Evolutionary conservation across 2,329 filamentous ascomycete genomes (phyloP), one percentile per base, ranked within the genome.

Genomic region (Aspergillus quadricinctus): DNA sequence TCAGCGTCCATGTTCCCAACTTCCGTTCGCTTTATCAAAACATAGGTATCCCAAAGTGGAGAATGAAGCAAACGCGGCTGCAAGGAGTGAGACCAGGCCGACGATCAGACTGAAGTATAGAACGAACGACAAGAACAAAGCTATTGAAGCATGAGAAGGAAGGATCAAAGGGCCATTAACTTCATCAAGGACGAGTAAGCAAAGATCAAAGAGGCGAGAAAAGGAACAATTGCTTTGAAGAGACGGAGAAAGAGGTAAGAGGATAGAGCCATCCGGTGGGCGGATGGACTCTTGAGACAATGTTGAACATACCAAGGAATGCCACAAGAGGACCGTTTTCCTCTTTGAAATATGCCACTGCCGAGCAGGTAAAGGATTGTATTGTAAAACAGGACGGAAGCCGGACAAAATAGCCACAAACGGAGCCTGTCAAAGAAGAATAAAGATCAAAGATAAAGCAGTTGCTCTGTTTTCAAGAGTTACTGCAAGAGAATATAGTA

Each of bases 1-100:
- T 69, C 65, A 71, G 68, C 63, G 57, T 69, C 63, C 63, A 66
- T 68, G 57, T 57, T 59, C 55, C 57, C 59, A 60, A 19, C 40
- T 57, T 49, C 43, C 21, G n/a, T 54, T 57, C 52, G 50, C 49
- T 49, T 25, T 57, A 25, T 46, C 50, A 55, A 52, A 54, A 46
- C 55, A 46, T 54, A 57, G 50, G 55, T 52, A 50, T 49, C 52
- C 61, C 53, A 53, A 59, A 54, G 56, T 46, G 29, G 52, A 55
- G 58, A 61, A 62, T 61, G 55, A 61, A 57, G 55, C 53, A 63
- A 63, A 58, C 52, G 58, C 64, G 65, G 70, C 62, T 62, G 59
- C 58, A 67, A 64, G 64, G 61, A 65, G 58, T 66, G 64, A 64
- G 59, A 67, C 61, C 56, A 57, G 56, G 51, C 37, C 54, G 61